These are phyloP conservation scores for Amborella trichopoda DNA, from an alignment of 164 flowering plant species.

Conservation along the genomic window DNA sequence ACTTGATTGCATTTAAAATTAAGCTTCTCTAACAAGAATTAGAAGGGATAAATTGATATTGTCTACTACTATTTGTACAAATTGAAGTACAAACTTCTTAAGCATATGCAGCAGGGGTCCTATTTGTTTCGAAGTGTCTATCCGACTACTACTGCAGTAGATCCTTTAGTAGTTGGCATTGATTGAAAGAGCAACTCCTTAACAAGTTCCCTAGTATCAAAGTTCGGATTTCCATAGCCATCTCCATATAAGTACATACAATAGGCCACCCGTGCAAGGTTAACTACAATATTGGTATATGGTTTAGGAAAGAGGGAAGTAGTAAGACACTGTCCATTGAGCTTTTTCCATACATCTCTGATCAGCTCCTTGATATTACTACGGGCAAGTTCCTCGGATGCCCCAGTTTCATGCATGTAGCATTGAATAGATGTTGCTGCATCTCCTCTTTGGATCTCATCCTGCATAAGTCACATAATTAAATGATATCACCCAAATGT, in stretches of 20 bases:
- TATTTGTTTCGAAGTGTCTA: too few species aligned
- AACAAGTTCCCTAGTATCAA: background rate
- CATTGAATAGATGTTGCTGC: conserved; percentile 18
- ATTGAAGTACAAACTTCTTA: too few species aligned
- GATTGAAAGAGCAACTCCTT: conserved; percentile 6
- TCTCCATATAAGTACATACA: conserved; percentile 36
- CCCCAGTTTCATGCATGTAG: too few species aligned
- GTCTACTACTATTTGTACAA: too few species aligned
- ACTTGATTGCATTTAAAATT: too few species aligned
- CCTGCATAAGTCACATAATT: conserved; percentile 9
- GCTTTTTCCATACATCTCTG: conserved; percentile 21
- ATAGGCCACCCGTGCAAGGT: conserved; percentile 24
- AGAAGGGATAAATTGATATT: too few species aligned
- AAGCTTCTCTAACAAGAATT: too few species aligned
- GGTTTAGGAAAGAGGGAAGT: conserved; percentile 9
- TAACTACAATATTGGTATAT: conserved; percentile 12
- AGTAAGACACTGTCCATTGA: conserved; percentile 8
- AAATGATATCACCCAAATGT: background rate
- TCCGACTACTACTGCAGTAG: too few species aligned
- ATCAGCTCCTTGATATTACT: conserved; percentile 14
- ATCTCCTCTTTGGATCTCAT: conserved; percentile 26
- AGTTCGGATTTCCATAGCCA: conserved; percentile 26
- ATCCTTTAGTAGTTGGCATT: background rate
- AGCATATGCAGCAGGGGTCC: too few species aligned
- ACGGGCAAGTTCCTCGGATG: conserved; percentile 22